phyloP scores from a whole-genome alignment of 768 basidiomycete genomes.

The Filobasidium wieringae region DNA sequence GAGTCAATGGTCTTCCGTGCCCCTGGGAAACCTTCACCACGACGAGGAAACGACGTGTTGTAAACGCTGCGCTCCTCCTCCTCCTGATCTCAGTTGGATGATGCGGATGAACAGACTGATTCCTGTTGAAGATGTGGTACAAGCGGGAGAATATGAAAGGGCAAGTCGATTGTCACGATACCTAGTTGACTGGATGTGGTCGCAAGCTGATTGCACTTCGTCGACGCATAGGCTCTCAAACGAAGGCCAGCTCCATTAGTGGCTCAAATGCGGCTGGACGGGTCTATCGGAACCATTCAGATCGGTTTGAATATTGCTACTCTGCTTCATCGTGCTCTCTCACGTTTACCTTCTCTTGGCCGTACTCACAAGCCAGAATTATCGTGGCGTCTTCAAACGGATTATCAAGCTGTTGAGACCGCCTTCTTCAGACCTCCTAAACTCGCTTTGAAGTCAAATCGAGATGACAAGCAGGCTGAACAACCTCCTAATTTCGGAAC shows the following conservation, averaged over 20 bases:
- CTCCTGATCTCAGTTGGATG: constrained; percentile 67
- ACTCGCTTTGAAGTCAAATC: constrained; percentile 64
- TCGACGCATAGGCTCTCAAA: constrained; percentile 56
- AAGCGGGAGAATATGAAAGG: constrained; percentile 82
- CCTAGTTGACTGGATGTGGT: background rate
- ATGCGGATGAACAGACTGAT: constrained; percentile 48
- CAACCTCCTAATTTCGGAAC: constrained; percentile 64
- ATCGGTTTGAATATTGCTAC: constrained; percentile 82
- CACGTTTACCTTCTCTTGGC: constrained; percentile 56
- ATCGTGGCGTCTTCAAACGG: constrained; percentile 72
- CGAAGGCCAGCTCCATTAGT: constrained; percentile 73
- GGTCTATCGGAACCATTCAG: constrained; percentile 57
- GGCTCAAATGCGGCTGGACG: constrained; percentile 54
- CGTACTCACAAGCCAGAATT: constrained; percentile 46
- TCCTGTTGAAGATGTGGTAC: constrained; percentile 68
- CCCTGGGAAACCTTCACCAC: constrained; percentile 31
- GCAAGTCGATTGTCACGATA: constrained; percentile 23
- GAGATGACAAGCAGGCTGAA: constrained; percentile 51
- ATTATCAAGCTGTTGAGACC: constrained; percentile 44
- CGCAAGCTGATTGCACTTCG: background rate
- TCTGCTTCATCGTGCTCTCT: constrained; percentile 70
- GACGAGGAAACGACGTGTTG: constrained; percentile 42
- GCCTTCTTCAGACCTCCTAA: constrained; percentile 40
- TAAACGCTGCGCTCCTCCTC: constrained; percentile 65
- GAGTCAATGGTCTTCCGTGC: constrained; percentile 58